Conservation (phyloP, 164 flowering plant genomes). For the Litsea cubeba region DNA sequence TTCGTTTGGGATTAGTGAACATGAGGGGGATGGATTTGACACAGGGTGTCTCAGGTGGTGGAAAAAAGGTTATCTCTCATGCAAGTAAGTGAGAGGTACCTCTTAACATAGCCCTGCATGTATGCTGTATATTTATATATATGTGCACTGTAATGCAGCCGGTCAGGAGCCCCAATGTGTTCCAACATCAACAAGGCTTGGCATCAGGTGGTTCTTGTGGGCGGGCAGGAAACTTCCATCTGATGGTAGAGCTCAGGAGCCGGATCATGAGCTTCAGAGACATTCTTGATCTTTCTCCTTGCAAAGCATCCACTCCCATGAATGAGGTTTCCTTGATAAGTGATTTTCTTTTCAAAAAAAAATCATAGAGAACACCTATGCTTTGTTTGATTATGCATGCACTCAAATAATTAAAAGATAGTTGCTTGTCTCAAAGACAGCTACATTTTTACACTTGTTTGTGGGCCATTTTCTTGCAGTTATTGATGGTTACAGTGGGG, state of each 20-base stretch:
- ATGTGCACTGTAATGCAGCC: conserved; percentile 12
- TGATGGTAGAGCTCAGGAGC: conserved; percentile 49
- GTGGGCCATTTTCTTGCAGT: conserved; percentile 29
- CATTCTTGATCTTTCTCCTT: conserved; percentile 59
- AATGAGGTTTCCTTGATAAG: conserved; percentile 37
- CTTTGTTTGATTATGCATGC: not conserved
- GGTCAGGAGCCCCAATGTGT: conserved; percentile 1
- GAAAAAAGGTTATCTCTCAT: too few species aligned
- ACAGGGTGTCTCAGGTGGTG: too few species aligned
- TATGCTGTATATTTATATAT: not conserved
- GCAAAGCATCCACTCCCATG: conserved; percentile 33
- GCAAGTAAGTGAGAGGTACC: too few species aligned
- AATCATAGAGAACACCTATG: not conserved
- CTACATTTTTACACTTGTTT: not conserved
- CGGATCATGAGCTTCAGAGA: conserved; percentile 61
- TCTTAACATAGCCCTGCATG: not conserved
- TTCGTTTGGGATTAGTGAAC: too few species aligned
- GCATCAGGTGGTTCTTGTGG: conserved; percentile 17
- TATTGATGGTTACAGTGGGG: conserved; percentile 44
- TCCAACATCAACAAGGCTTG: conserved; percentile 19
- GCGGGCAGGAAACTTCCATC: conserved; percentile 28
- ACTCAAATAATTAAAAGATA: not conserved
- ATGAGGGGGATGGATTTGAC: too few species aligned
- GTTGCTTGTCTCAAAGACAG: not conserved
- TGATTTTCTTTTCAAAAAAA: conserved; percentile 3